Evolutionary conservation across 2,329 filamentous ascomycete species (phyloP), one percentile per base, ranked within the genome.

Genomic region (Hysterium pulicare): DNA sequence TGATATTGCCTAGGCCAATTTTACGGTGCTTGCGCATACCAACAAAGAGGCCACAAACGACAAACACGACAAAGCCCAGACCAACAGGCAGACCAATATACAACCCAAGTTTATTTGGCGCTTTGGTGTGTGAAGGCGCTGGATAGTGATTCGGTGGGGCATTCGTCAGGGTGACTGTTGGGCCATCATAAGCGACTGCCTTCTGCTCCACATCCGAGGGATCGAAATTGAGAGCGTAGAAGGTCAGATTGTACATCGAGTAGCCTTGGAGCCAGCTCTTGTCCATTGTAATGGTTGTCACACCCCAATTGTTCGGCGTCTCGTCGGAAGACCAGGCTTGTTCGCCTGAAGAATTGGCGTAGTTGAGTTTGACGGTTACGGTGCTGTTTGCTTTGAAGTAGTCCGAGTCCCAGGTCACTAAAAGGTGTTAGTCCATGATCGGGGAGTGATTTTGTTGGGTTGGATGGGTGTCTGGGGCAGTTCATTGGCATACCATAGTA

Each of bases 81-180:
- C 57, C 59, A 17, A 72, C 54, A 0, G 71, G 71, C 5, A 74
- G 49, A 13, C 71, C 71, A 38, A 72, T 62, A 37, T 59, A 53
- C n/a, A 73, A 53, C 7, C 63, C 68, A 3, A 62, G 37, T 33
- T 64, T 67, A 39, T 57, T 45, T n/a, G 44, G 42, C 3, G 42
- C 36, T 17, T 51, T 51, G 35, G 41, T 49, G 22, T 31, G 26
- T 22, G 22, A 17, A 1, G 65, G 59, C 17, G 66, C 59, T 26
- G 55, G 49, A 47, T 62, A 60, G 46, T 71, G 68, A 20, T 58
- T 46, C 13, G 56, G 44, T 1, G 63, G 66, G 36, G 58, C 65
- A 7, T 62, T 58, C 15, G 47, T 53, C 19, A 72, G 58, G 3
- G 50, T 57, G 35, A 72, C 51, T 3, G 53, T 61, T 21, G 70